phyloP scores from a whole-genome alignment of 148 eudicot species.

The Vaccinium macrocarpon region DNA sequence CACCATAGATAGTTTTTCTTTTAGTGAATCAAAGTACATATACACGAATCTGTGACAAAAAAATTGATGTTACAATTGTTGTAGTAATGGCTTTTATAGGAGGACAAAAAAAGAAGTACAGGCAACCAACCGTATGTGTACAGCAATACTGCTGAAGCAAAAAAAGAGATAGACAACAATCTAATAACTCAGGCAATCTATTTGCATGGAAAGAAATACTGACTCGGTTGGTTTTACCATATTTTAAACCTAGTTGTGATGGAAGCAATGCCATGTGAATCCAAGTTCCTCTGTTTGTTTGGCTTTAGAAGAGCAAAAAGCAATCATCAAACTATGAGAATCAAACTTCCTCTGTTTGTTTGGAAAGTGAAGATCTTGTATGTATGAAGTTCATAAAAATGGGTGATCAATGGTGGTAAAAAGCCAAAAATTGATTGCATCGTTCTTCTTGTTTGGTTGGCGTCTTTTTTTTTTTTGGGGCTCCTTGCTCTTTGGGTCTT shows the following conservation, averaged over 20 bases:
- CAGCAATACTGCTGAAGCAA: neutral
- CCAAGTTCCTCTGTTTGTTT: neutral
- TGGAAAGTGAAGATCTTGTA: neutral
- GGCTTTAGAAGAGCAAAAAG: neutral
- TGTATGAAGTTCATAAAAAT: neutral
- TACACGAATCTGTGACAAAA: neutral
- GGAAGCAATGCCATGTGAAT: constrained; percentile 1
- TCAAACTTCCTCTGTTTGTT: neutral
- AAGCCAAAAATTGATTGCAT: neutral
- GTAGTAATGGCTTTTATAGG: neutral
- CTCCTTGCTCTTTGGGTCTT: too few relatives aligned
- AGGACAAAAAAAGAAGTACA: neutral
- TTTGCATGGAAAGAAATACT: neutral
- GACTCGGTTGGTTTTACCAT: neutral
- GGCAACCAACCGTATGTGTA: neutral
- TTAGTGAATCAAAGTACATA: neutral
- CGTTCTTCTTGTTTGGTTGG: neutral
- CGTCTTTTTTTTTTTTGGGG: too few relatives aligned
- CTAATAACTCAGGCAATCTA: neutral
- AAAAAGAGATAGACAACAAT: neutral
- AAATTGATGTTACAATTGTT: neutral
- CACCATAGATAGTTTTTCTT: too few relatives aligned
- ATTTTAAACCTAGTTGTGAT: neutral
- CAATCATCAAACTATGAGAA: neutral
- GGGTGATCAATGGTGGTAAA: neutral